A percentile compares a stretch with the other conserved stretches of the same genome.
These are phyloP conservation scores for Talaromyces liani DNA, from an alignment of 495 filamentous ascomycete genomes.

Conservation along the genomic window DNA sequence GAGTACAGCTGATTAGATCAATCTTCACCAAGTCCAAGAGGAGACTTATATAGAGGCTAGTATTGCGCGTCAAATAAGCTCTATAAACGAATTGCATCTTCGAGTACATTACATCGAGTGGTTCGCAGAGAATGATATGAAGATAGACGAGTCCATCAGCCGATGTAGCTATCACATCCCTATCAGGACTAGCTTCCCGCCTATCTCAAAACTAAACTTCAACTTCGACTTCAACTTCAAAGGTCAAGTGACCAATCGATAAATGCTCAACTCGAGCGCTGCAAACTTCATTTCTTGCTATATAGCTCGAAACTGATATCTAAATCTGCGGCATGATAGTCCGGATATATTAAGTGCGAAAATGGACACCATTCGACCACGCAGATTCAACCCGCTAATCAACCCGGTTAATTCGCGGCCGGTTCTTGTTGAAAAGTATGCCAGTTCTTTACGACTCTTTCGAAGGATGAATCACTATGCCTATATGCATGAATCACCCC, in stretches of 20 bases:
- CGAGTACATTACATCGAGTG: background rate
- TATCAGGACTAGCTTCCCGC: background rate
- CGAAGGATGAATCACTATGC: background rate
- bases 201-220: background rate
- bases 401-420: slow-evolving; percentile 28
- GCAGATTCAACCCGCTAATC: slow-evolving; percentile 30
- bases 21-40: background rate
- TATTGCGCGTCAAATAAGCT: no score
- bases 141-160: no score
- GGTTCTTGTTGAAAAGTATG: slow-evolving; percentile 36
- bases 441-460: background rate
- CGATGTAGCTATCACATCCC: background rate
- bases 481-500: background rate
- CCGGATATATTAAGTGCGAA: background rate
- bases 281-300: background rate
- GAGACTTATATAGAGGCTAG: no score
- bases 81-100: no score
- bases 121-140: background rate
- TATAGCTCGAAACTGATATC: background rate
- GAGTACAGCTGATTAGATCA: background rate
- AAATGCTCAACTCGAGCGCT: background rate
- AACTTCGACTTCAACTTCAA: background rate
- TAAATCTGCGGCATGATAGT: background rate
- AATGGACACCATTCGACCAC: slow-evolving; percentile 12
- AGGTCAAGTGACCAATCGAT: background rate